Evolutionary conservation across 2,329 filamentous ascomycete genomes (phyloP).

Genomic region (Plenodomus lindquistii): DNA sequence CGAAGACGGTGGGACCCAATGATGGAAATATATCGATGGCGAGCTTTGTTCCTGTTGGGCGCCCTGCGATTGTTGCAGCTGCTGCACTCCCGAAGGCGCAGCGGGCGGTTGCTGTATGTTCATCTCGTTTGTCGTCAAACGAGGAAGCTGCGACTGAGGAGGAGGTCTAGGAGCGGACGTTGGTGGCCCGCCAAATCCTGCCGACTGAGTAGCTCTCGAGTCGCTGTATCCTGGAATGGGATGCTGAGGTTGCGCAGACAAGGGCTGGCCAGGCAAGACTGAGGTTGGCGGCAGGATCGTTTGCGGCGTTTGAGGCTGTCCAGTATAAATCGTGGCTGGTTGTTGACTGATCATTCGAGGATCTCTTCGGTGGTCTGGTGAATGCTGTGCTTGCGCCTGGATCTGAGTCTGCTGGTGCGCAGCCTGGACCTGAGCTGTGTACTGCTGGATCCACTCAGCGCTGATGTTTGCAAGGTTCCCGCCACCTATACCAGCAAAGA

Average conservation of each 20-base stretch:
- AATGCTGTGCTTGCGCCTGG: constrained; percentile 45
- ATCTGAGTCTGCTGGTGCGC: constrained; percentile 50
- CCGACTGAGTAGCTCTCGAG: constrained; percentile 34
- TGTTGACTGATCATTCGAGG: constrained; percentile 48
- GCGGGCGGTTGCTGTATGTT: constrained; percentile 53
- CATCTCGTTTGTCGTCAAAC: constrained; percentile 58
- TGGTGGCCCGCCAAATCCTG: constrained; percentile 36
- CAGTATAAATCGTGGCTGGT: constrained; percentile 36
- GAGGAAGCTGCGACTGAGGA: constrained; percentile 53
- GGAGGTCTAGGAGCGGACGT: constrained; percentile 51
- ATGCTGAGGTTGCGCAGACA: constrained; percentile 43
- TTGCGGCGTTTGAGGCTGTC: constrained; percentile 35
- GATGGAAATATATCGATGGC: constrained; percentile 84
- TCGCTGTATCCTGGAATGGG: constrained; percentile 36
- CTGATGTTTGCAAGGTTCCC: constrained; percentile 53
- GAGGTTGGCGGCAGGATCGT: constrained; percentile 37
- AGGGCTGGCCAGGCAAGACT: constrained; percentile 44
- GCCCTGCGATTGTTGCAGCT: constrained; percentile 53
- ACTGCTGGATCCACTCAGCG: constrained; percentile 56
- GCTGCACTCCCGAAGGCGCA: constrained; percentile 45
- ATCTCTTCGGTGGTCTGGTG: constrained; percentile 50
- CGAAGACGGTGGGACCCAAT: constrained; percentile 77
- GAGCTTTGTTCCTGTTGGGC: constrained; percentile 66
- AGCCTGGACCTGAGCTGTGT: constrained; percentile 51
- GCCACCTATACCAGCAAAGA: constrained; percentile 58